Evolutionary conservation across 176 grass and related monocot genomes (phyloP).

Genomic region (Phoenix roebelenii): DNA sequence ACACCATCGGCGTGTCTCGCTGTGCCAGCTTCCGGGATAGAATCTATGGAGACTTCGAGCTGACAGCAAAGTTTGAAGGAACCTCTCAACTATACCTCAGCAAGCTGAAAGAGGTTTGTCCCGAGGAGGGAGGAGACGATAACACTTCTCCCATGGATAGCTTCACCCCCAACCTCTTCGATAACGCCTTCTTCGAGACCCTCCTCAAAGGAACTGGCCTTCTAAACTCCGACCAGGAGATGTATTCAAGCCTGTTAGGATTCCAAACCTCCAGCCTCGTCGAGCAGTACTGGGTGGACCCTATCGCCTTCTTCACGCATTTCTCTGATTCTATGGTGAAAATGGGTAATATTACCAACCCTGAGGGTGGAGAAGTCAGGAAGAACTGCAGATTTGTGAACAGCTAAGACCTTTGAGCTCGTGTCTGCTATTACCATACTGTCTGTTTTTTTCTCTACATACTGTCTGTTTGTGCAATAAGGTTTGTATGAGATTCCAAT

Average conservation of each 20-base stretch:
- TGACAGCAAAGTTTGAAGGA: constrained; percentile 49
- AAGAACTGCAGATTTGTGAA: constrained; percentile 96
- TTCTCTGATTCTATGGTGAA: constrained; percentile 97
- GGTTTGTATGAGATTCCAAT: too few relatives aligned
- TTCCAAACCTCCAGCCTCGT: constrained; percentile 60
- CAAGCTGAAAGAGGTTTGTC: constrained; percentile 72
- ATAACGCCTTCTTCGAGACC: constrained; percentile 73
- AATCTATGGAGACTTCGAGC: constrained; percentile 63
- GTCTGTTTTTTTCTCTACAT: too few relatives aligned
- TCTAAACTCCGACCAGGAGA: constrained; percentile 96
- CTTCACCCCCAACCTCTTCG: constrained; percentile 41
- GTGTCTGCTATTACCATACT: too few relatives aligned
- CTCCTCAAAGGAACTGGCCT: constrained; percentile 73
- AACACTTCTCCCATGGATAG: constrained; percentile 78
- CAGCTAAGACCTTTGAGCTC: constrained; percentile 24
- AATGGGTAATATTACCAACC: constrained; percentile 96
- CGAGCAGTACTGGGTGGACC: constrained; percentile 70
- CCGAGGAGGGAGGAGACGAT: constrained; percentile 46
- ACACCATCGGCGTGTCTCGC: constrained; percentile 78
- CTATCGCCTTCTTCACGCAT: constrained; percentile 65
- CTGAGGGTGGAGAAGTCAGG: constrained; percentile 72
- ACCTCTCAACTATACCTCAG: constrained; percentile 46
- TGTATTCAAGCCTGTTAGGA: constrained; percentile 66
- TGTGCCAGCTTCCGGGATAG: constrained; percentile 74
- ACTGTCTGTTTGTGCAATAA: too few relatives aligned